These are phyloP conservation scores for Scalesia atractyloides DNA, from an alignment of 129 eudicot genomes.

Conservation along the genomic window DNA sequence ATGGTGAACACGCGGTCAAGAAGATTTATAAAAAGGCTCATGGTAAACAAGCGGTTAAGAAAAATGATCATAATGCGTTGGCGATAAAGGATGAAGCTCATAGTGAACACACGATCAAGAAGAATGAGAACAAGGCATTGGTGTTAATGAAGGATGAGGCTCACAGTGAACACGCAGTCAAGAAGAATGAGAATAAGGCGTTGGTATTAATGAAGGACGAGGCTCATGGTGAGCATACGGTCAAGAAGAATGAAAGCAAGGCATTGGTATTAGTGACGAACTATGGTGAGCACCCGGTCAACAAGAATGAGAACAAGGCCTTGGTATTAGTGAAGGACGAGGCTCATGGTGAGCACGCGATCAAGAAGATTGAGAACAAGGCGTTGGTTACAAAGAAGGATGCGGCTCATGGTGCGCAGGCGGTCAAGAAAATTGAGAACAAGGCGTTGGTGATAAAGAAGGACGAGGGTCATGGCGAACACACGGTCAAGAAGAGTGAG, in stretches of 20 bases:
- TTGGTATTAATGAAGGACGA: background rate
- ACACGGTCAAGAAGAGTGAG: conserved; percentile 14
- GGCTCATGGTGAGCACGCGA: background rate
- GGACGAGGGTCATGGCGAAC: background rate
- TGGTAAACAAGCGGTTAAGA: background rate
- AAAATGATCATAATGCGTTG: background rate
- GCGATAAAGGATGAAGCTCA: background rate
- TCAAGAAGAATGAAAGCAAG: background rate
- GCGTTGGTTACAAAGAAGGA: background rate
- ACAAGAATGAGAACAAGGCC: background rate
- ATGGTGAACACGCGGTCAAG: conserved; percentile 3
- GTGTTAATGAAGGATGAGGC: conserved; percentile 4
- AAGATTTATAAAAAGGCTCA: background rate
- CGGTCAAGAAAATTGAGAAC: background rate
- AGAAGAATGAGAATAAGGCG: background rate
- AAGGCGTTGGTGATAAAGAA: conserved; percentile 8
- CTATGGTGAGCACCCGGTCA: background rate
- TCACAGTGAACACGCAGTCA: background rate
- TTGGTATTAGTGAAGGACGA: background rate
- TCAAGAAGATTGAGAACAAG: background rate
- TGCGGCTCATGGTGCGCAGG: background rate
- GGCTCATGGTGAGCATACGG: background rate
- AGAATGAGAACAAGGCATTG: background rate
- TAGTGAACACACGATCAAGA: background rate
- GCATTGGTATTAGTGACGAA: background rate